Percentiles rank a stretch among this genome's conserved stretches.
Evolutionary conservation across 1,284 basidiomycete species (phyloP).

Genomic region (Boletus albobrunnescens): DNA sequence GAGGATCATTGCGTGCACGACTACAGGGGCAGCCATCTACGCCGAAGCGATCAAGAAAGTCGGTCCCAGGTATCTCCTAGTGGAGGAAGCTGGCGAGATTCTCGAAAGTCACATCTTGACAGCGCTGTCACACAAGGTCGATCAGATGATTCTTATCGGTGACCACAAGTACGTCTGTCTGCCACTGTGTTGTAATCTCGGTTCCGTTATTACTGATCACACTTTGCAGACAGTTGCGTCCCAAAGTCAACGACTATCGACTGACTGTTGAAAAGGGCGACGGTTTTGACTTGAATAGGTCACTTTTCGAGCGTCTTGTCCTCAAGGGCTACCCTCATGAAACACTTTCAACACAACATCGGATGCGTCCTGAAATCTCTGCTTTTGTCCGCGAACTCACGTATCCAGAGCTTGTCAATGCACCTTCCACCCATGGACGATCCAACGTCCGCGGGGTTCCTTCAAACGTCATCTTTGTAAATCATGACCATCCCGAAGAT

Average conservation of each 20-base stretch:
- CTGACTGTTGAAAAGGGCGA: slow-evolving; percentile 64
- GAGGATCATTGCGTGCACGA: slow-evolving; percentile 62
- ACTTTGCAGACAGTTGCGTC: slow-evolving; percentile 53
- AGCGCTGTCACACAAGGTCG: slow-evolving; percentile 41
- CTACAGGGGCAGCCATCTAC: slow-evolving; percentile 62
- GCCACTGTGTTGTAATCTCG: no score
- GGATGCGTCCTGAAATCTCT: slow-evolving; percentile 68
- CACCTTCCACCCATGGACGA: slow-evolving; percentile 43
- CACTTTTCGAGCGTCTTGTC: slow-evolving; percentile 62
- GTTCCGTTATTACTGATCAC: no score
- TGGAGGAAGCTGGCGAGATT: slow-evolving; percentile 70
- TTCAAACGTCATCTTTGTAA: slow-evolving; percentile 56
- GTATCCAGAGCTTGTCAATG: slow-evolving; percentile 58
- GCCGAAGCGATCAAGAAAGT: slow-evolving; percentile 36
- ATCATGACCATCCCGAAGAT: slow-evolving; percentile 54
- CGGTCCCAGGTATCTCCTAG: slow-evolving; percentile 42
- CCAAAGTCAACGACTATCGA: slow-evolving; percentile 60
- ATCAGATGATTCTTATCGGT: slow-evolving; percentile 60
- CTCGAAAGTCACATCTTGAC: slow-evolving; percentile 62
- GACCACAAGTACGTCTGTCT: slow-evolving; percentile 58
- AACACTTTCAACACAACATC: slow-evolving; percentile 52
- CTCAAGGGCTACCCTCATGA: slow-evolving; percentile 55
- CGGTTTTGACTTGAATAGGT: slow-evolving; percentile 58
- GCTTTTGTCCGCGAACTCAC: slow-evolving; percentile 53
- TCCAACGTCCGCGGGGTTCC: slow-evolving; percentile 48